These are phyloP conservation scores for Cadophora gregata DNA, from an alignment of 2,329 filamentous ascomycete genomes.

Conservation along the genomic window DNA sequence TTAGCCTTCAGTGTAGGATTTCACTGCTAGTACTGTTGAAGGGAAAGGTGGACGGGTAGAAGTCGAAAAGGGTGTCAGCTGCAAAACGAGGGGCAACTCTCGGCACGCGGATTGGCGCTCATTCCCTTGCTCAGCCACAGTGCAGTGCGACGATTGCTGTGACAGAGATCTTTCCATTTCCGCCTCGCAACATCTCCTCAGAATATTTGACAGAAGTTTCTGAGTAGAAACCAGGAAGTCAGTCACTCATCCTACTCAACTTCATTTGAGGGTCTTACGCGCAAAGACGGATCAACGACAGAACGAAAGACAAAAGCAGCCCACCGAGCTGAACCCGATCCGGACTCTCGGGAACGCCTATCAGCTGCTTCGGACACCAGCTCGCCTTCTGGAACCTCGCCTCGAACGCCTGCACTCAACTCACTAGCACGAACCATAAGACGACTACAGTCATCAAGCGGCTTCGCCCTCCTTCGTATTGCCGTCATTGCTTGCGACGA, in stretches of 20 bases:
- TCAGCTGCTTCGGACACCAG: neutral
- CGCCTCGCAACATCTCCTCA: neutral
- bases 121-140: conserved; percentile 19
- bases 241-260: neutral
- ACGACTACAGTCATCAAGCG: conserved; percentile 5
- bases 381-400: neutral
- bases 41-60: neutral
- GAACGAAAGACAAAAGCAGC: neutral
- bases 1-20: neutral
- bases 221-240: neutral
- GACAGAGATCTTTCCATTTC: conserved; percentile 1
- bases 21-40: neutral
- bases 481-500: conserved; percentile 18
- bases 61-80: neutral
- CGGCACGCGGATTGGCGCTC: neutral
- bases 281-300: neutral
- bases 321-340: neutral
- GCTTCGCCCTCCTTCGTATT: neutral
- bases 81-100: neutral
- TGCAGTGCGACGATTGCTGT: conserved; percentile 19
- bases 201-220: neutral
- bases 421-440: conserved; percentile 3
- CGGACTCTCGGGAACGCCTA: conserved; percentile 10
- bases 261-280: neutral
- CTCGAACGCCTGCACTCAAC: neutral